Evolutionary conservation across 1,284 basidiomycete species (phyloP).

Genomic region (Puccinia sorghi): DNA sequence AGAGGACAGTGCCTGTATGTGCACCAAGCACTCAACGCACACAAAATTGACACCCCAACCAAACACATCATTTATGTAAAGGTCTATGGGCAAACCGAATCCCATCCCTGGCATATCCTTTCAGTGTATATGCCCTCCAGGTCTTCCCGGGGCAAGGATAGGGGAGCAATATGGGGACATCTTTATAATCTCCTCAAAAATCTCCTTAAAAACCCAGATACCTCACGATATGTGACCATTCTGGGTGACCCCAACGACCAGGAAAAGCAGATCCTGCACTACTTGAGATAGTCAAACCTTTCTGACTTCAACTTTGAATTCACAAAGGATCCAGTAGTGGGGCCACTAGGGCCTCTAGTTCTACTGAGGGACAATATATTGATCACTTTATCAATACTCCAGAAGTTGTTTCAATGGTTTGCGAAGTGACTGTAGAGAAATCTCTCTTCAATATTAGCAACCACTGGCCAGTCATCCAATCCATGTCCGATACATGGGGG

Average conservation of each 20-base stretch:
- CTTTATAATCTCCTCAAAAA: background rate
- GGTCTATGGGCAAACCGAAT: background rate
- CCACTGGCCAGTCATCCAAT: background rate
- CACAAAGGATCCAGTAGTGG: no score
- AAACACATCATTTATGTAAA: background rate
- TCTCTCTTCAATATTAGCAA: background rate
- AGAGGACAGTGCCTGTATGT: slow-evolving; percentile 14
- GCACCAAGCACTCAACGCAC: background rate
- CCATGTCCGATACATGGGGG: background rate
- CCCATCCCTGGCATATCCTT: background rate
- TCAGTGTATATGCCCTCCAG: background rate
- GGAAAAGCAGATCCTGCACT: background rate
- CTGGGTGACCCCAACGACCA: background rate
- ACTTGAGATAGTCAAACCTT: no score
- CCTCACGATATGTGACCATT: background rate
- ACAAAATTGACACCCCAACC: background rate
- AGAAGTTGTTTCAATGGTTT: background rate
- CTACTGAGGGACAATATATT: background rate
- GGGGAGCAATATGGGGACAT: background rate
- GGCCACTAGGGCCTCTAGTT: background rate
- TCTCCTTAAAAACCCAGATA: background rate
- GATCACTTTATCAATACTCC: background rate
- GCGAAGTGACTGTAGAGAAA: background rate
- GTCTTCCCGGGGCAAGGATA: background rate
- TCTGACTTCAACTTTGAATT: no score